These are phyloP conservation scores for Aspergillus pseudonomiae DNA, from an alignment of 2,329 filamentous ascomycete genomes.

Conservation along the genomic window DNA sequence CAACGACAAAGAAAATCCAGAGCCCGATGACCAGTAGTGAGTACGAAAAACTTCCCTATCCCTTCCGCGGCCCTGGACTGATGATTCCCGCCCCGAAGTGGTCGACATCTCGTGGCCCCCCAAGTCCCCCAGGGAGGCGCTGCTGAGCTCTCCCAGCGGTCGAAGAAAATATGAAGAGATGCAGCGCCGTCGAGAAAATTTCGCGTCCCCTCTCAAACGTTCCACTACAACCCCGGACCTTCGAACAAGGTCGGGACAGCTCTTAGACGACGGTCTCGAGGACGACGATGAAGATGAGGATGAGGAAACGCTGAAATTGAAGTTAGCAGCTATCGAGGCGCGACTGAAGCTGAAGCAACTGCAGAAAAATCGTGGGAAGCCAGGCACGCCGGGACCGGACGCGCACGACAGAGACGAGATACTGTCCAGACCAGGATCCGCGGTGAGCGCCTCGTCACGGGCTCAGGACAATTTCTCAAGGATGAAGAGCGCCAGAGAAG, in stretches of 20 bases:
- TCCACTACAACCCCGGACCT: constrained; percentile 47
- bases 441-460: constrained; percentile 26
- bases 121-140: constrained; percentile 63
- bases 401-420: constrained; percentile 25
- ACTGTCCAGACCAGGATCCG: constrained; percentile 28
- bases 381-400: constrained; percentile 25
- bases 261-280: constrained; percentile 37
- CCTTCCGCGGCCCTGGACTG: constrained; percentile 6
- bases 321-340: constrained; percentile 86
- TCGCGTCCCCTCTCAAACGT: constrained; percentile 66
- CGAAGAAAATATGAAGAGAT: constrained; percentile 73
- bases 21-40: constrained; percentile 28
- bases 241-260: constrained; percentile 34
- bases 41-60: constrained; percentile 11
- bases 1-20: neutral
- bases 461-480: constrained; percentile 19
- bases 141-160: constrained; percentile 74
- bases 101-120: constrained; percentile 61
- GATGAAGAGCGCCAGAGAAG: constrained; percentile 18
- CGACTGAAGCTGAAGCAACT: constrained; percentile 84
- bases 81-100: constrained; percentile 33
- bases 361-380: constrained; percentile 58
- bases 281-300: constrained; percentile 67
- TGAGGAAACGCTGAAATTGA: constrained; percentile 80
- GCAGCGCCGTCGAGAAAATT: constrained; percentile 67